Evolutionary conservation across 208 protist species (phyloP), one percentile per base, ranked within the genome.

Genomic region (Acanthamoeba polyphaga): DNA sequence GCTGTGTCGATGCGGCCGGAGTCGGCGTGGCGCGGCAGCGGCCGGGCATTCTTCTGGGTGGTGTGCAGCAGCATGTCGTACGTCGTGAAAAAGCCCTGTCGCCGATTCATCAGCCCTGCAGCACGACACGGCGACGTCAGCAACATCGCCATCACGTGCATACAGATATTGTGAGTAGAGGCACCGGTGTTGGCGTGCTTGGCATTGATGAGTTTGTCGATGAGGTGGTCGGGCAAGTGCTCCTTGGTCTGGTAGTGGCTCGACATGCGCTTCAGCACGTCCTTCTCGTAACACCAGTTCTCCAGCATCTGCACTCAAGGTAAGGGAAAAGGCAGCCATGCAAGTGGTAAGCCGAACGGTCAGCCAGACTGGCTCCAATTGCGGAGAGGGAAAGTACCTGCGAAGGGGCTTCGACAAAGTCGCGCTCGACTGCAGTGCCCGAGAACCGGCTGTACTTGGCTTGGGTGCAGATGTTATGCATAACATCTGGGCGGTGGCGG

Each of bases 361-460:
- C 38, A 38, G 38, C 38, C 38, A 3, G 38, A 38, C 38, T 3
- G 38, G 3, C 38, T 38, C 38, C 38, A 38, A 38, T 3, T 38
- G 38, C 38, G 38, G 38, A 38, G 38, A 38, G 38, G 38, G 38
- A 1, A 38, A 38, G 38, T 38, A 38, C 38, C 38, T 97, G 97
- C 1, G 88, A 95, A 10, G 96, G 96, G 2, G 68, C 90, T 70
- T 98, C 97, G 6, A 98, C 97, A 74, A 96, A 97, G 88, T 98
- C 97, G 46, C 95, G 43, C 66, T 97, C 93, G 15, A 97, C 95
- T 13, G 27, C 10, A 1, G 96, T 97, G 43, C 96, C 96, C 49
- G 85, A 49, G 55, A 97, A 97, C 9, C 38, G 43, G 22, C 53
- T n/a, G 55, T 94, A 96, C 22, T 74, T 55, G 12, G 95, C 94